These are phyloP conservation scores for Vigna mungo DNA, from an alignment of 306 rosid genomes.

Conservation along the genomic window DNA sequence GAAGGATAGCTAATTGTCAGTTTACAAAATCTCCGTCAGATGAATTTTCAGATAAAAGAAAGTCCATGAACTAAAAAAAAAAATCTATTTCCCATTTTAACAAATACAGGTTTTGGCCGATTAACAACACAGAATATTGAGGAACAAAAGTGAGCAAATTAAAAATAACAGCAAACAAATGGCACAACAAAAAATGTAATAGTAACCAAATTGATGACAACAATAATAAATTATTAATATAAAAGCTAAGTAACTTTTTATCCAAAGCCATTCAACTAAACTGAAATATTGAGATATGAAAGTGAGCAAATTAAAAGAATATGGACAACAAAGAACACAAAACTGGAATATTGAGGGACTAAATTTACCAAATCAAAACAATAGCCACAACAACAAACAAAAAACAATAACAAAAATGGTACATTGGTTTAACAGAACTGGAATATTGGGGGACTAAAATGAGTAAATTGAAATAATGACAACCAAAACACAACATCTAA, in stretches of 20 bases:
- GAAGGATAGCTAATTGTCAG: background rate
- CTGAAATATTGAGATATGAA: background rate
- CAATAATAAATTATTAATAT: background rate
- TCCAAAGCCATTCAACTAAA: background rate
- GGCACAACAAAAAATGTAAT: background rate
- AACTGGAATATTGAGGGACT: background rate
- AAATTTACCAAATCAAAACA: background rate
- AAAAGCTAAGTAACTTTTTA: background rate
- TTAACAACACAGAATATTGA: background rate
- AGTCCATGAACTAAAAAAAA: background rate
- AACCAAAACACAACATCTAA: too few relatives aligned
- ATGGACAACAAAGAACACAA: background rate
- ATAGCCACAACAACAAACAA: background rate
- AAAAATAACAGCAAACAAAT: slow-evolving; percentile 10
- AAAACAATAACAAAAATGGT: too few relatives aligned
- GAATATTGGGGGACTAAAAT: too few relatives aligned
- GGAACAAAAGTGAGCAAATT: background rate
- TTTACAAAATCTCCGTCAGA: background rate
- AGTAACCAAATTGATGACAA: background rate
- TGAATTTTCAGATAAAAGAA: slow-evolving; percentile 5
- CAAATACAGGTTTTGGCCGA: background rate
- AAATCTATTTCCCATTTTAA: background rate
- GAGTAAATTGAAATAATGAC: too few relatives aligned
- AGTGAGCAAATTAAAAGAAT: slow-evolving; percentile 22
- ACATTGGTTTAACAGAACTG: too few relatives aligned